phyloP scores from a whole-genome alignment of 495 filamentous ascomycete species.

The Mytilinidion resinicola region DNA sequence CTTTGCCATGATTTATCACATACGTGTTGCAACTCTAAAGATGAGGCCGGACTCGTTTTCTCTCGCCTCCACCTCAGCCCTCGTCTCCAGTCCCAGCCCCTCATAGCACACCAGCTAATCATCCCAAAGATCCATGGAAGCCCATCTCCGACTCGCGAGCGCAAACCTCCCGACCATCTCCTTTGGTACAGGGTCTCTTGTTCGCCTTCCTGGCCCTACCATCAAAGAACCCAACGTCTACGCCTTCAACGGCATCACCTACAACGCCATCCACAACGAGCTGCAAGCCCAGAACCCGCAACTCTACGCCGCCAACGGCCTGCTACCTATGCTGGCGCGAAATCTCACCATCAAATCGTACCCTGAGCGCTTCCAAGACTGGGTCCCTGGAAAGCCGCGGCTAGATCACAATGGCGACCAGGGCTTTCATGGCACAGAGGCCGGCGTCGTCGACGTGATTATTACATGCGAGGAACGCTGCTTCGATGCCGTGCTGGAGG shows the following conservation, averaged over 20 bases:
- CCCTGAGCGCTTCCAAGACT: constrained; percentile 97
- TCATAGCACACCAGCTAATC: constrained; percentile 10
- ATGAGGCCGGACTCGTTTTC: too few species aligned
- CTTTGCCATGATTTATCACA: too few species aligned
- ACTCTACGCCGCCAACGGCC: constrained; percentile 84
- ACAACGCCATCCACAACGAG: constrained; percentile 85
- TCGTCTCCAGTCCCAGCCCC: background rate
- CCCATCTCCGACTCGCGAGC: constrained; percentile 79
- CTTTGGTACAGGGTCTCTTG: constrained; percentile 93
- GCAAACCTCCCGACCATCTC: constrained; percentile 92
- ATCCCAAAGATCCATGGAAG: constrained; percentile 79
- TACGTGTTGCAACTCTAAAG: too few species aligned
- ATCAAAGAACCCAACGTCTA: constrained; percentile 95
- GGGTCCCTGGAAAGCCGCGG: constrained; percentile 79
- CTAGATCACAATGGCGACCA: constrained; percentile 43
- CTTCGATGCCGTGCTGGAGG: constrained; percentile 97
- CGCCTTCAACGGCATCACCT: constrained; percentile 90
- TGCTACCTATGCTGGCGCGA: constrained; percentile 90
- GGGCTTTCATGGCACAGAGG: constrained; percentile 63
- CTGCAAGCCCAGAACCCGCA: constrained; percentile 76
- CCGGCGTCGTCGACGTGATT: constrained; percentile 86
- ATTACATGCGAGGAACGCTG: constrained; percentile 98
- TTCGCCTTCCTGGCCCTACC: constrained; percentile 86
- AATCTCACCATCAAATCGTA: constrained; percentile 90
- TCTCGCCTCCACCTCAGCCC: background rate